Percentiles rank a stretch among this genome's conserved stretches.
phyloP scores from a whole-genome alignment of 2,329 filamentous ascomycete genomes.

The Monosporascus sp. region DNA sequence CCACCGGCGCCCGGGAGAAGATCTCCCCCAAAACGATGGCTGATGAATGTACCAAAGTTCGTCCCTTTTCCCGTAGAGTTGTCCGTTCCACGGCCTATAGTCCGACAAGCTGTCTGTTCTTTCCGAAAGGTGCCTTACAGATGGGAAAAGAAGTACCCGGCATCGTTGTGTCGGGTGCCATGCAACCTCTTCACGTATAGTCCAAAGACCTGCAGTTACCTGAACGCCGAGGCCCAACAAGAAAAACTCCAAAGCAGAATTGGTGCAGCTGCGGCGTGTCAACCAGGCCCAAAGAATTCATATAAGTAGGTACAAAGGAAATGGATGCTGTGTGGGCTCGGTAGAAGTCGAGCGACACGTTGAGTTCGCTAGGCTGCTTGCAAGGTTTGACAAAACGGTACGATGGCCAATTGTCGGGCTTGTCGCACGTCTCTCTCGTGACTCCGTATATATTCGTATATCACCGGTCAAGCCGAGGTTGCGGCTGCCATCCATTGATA shows the following conservation, averaged over 20 bases:
- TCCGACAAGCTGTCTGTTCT: not conserved
- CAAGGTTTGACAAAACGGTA: not conserved
- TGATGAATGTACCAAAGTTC: not conserved
- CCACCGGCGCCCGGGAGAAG: not conserved
- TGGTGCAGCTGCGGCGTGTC: not conserved
- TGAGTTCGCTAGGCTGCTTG: not conserved
- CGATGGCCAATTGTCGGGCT: not conserved
- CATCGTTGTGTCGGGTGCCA: constrained; percentile 3
- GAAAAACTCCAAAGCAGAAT: not conserved
- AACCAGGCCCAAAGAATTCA: constrained; percentile 4
- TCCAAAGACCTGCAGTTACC: constrained; percentile 11
- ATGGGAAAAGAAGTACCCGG: not conserved
- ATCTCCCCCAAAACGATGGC: not conserved
- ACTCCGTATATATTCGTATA: not conserved
- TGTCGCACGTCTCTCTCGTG: constrained; percentile 13
- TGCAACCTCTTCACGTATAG: not conserved
- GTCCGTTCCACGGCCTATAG: not conserved
- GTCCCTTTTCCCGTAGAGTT: not conserved
- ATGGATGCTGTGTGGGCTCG: constrained; percentile 7
- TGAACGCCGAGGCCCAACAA: constrained; percentile 12
- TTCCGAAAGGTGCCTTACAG: not conserved
- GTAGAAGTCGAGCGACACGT: too few species aligned
- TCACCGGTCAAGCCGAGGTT: constrained; percentile 23
- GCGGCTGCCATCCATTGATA: constrained; percentile 72
- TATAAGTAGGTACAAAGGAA: constrained; percentile 26